Conservation (phyloP, 202 grass and related monocot species). For the Eragrostis tef region DNA sequence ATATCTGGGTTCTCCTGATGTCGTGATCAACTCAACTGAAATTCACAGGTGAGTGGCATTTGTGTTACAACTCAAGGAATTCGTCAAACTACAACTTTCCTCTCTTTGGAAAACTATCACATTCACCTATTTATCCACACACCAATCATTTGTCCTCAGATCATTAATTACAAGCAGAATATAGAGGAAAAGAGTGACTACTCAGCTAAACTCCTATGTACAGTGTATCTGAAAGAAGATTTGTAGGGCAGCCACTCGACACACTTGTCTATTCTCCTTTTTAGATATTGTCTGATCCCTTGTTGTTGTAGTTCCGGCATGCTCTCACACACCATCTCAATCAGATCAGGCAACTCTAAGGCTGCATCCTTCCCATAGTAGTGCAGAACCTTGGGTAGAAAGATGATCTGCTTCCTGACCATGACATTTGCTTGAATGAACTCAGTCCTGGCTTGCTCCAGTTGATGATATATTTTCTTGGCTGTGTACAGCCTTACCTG, state of each 20-base stretch:
- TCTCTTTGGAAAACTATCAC: constrained; percentile 15
- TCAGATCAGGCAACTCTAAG: constrained; percentile 60
- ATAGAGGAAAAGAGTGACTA: constrained; percentile 34
- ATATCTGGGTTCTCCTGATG: constrained; percentile 27
- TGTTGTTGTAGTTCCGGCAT: constrained; percentile 68
- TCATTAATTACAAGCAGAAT: constrained; percentile 44
- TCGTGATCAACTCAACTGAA: neutral
- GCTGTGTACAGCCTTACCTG: constrained; percentile 87
- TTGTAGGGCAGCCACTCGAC: constrained; percentile 81
- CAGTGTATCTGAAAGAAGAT: constrained; percentile 75
- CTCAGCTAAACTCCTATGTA: constrained; percentile 72
- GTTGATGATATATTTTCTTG: constrained; percentile 67
- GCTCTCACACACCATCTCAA: constrained; percentile 74
- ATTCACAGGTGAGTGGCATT: neutral
- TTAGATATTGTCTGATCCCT: constrained; percentile 64
- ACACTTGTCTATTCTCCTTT: constrained; percentile 64
- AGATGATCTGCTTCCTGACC: constrained; percentile 66
- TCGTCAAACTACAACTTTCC: neutral
- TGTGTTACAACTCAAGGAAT: neutral
- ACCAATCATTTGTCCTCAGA: constrained; percentile 4
- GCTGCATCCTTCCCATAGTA: constrained; percentile 79
- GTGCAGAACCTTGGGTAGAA: constrained; percentile 80
- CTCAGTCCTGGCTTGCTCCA: constrained; percentile 74
- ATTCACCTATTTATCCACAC: constrained; percentile 36
- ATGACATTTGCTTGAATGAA: constrained; percentile 72